A percentile compares a stretch with the other conserved stretches of the same genome.
phyloP scores from a whole-genome alignment of 2,329 filamentous ascomycete genomes.

The Aspergillus proliferans region DNA sequence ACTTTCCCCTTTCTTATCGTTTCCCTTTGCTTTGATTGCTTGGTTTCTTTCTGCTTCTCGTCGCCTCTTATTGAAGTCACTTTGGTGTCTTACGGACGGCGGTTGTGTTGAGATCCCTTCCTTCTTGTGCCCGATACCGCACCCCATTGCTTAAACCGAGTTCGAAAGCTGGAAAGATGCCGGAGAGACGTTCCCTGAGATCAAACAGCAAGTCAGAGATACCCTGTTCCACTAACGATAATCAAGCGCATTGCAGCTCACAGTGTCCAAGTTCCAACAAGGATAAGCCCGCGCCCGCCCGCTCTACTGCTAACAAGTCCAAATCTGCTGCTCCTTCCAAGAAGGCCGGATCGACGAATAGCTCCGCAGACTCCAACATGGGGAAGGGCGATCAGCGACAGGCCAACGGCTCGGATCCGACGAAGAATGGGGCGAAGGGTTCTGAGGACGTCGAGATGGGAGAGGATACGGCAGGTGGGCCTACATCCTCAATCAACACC shows the following conservation, averaged over 20 bases:
- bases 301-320: slow-evolving; percentile 38
- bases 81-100: slow-evolving; percentile 8
- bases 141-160: slow-evolving; percentile 24
- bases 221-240: slow-evolving; percentile 43
- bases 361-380: slow-evolving; percentile 45
- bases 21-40: slow-evolving; percentile 8
- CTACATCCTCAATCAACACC: slow-evolving; percentile 50
- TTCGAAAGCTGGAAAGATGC: slow-evolving; percentile 37
- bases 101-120: slow-evolving; percentile 17
- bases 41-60: slow-evolving; percentile 6
- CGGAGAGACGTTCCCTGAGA: slow-evolving; percentile 41
- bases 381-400: slow-evolving; percentile 67
- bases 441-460: slow-evolving; percentile 67
- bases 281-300: slow-evolving; percentile 40
- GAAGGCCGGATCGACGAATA: slow-evolving; percentile 31
- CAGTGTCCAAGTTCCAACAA: slow-evolving; percentile 39
- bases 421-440: slow-evolving; percentile 60
- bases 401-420: slow-evolving; percentile 61
- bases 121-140: slow-evolving; percentile 22
- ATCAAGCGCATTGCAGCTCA: slow-evolving; percentile 39
- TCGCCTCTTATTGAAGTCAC: not conserved
- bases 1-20: slow-evolving; percentile 11
- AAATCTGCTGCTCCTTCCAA: slow-evolving; percentile 27
- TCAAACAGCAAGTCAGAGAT: slow-evolving; percentile 43
- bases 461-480: slow-evolving; percentile 52